Percentiles rank a stretch among this genome's conserved stretches.
Evolutionary conservation across 2,329 filamentous ascomycete species (phyloP).

Genomic region (Ophiostoma ips): DNA sequence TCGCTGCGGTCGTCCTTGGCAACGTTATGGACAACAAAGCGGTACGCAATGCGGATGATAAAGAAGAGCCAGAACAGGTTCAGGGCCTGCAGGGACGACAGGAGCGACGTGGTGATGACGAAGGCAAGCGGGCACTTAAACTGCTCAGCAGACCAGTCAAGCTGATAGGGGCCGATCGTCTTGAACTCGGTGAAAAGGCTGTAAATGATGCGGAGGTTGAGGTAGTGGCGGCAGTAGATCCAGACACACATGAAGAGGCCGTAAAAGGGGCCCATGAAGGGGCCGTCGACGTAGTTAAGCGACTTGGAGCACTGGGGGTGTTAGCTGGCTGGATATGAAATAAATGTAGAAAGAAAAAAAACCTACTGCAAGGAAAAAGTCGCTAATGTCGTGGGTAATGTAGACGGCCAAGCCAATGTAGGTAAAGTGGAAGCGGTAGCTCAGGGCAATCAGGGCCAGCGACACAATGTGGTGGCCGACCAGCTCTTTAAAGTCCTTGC

Average conservation of each 20-base stretch:
- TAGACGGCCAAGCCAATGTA: conserved; percentile 91
- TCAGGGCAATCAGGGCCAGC: conserved; percentile 65
- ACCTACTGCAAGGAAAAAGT: conserved; percentile 86
- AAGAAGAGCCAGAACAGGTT: conserved; percentile 75
- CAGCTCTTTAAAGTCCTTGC: conserved; percentile 91
- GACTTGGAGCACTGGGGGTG: conserved; percentile 63
- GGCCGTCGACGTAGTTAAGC: conserved; percentile 76
- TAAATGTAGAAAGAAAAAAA: neutral
- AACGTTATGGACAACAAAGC: conserved; percentile 48
- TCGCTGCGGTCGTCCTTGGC: conserved; percentile 62
- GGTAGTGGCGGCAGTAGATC: conserved; percentile 81
- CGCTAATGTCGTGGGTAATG: conserved; percentile 84
- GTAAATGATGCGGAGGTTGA: conserved; percentile 65
- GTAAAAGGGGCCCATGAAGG: conserved; percentile 73
- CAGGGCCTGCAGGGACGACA: conserved; percentile 55
- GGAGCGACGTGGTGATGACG: conserved; percentile 49
- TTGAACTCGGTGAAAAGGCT: conserved; percentile 63
- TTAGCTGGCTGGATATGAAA: neutral
- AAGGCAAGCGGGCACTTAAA: conserved; percentile 64
- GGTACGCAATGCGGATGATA: conserved; percentile 60
- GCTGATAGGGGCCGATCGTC: conserved; percentile 58
- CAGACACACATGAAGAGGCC: conserved; percentile 67
- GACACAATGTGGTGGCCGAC: conserved; percentile 87
- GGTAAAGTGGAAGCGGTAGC: conserved; percentile 93
- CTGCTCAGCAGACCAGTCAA: conserved; percentile 63